A percentile compares a stretch with the other conserved stretches of the same genome.
Conservation (phyloP, 352 stramenopile species). For the Globisporangium radiosum region DNA sequence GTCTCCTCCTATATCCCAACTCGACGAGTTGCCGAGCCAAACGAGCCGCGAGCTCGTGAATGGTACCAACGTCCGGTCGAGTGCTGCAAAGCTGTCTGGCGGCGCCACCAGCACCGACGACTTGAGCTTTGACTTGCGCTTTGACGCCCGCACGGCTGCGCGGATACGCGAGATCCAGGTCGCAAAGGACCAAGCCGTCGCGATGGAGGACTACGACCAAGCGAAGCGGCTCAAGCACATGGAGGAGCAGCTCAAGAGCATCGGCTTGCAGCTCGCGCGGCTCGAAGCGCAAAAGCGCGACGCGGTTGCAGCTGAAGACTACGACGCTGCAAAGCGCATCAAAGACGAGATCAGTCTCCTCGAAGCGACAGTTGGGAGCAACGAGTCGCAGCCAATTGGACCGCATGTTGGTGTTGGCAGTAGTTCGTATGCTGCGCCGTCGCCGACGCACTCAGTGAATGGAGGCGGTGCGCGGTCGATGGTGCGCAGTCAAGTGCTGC, state of each 20-base stretch:
- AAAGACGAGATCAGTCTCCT: constrained; percentile 84
- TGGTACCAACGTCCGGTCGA: too few relatives aligned
- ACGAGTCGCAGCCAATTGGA: constrained; percentile 51
- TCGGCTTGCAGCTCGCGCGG: constrained; percentile 81
- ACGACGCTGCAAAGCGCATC: constrained; percentile 86
- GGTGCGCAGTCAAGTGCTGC: constrained; percentile 41
- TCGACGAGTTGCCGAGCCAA: constrained; percentile 42
- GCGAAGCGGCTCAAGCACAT: constrained; percentile 77
- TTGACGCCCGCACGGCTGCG: constrained; percentile 85
- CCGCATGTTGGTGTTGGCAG: constrained; percentile 8
- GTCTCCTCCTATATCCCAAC: not conserved
- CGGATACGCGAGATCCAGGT: constrained; percentile 86
- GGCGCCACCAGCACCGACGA: constrained; percentile 23
- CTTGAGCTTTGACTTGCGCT: constrained; percentile 80
- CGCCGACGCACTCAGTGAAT: constrained; percentile 2
- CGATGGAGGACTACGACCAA: constrained; percentile 89
- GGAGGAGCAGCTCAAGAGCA: constrained; percentile 87
- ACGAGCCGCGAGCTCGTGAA: constrained; percentile 34
- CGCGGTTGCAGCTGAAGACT: constrained; percentile 89
- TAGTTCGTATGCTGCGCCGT: not conserved
- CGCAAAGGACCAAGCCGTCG: constrained; percentile 79
- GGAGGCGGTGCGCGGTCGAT: constrained; percentile 1
- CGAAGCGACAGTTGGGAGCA: constrained; percentile 51
- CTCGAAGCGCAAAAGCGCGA: constrained; percentile 85
- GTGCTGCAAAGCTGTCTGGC: too few relatives aligned